phyloP scores from a whole-genome alignment of 2,329 filamentous ascomycete genomes.

The Alternaria novae-zelandiae region DNA sequence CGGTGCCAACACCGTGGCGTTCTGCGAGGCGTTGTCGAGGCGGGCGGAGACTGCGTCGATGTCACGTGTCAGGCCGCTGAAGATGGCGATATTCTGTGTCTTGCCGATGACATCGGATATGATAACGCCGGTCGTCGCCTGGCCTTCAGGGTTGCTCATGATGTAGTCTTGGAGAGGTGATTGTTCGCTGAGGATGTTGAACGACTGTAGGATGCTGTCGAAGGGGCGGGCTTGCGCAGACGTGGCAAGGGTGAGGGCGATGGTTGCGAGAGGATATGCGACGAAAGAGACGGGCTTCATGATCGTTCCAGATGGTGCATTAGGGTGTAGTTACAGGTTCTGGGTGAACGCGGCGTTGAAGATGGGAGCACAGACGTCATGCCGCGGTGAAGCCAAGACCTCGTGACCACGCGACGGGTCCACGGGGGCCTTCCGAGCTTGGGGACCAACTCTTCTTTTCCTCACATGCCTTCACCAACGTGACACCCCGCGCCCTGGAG shows the following conservation, averaged over 20 bases:
- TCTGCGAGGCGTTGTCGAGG: constrained; percentile 69
- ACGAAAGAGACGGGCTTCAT: constrained; percentile 38
- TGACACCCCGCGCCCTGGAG: constrained; percentile 22
- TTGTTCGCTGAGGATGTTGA: constrained; percentile 37
- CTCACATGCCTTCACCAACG: constrained; percentile 19
- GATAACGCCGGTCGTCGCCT: constrained; percentile 59
- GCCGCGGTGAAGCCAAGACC: constrained; percentile 40
- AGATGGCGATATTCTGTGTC: constrained; percentile 79
- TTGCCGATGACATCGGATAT: constrained; percentile 85
- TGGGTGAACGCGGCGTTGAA: constrained; percentile 16
- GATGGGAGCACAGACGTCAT: constrained; percentile 43
- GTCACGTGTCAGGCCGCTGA: constrained; percentile 80
- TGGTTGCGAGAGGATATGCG: constrained; percentile 34
- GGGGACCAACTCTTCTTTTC: constrained; percentile 8
- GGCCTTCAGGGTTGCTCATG: constrained; percentile 39
- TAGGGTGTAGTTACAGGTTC: constrained; percentile 15
- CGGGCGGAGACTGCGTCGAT: constrained; percentile 71
- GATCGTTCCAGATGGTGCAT: constrained; percentile 14
- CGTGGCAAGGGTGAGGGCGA: constrained; percentile 40
- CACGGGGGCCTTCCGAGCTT: constrained; percentile 14
- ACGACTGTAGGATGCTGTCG: constrained; percentile 34
- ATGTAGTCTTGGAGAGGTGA: constrained; percentile 34
- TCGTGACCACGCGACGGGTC: constrained; percentile 41
- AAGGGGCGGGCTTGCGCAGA: constrained; percentile 42
- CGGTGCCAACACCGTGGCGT: constrained; percentile 87